These are phyloP conservation scores for Oxytropis ochrocephala DNA, from an alignment of 306 rosid species.

Conservation along the genomic window DNA sequence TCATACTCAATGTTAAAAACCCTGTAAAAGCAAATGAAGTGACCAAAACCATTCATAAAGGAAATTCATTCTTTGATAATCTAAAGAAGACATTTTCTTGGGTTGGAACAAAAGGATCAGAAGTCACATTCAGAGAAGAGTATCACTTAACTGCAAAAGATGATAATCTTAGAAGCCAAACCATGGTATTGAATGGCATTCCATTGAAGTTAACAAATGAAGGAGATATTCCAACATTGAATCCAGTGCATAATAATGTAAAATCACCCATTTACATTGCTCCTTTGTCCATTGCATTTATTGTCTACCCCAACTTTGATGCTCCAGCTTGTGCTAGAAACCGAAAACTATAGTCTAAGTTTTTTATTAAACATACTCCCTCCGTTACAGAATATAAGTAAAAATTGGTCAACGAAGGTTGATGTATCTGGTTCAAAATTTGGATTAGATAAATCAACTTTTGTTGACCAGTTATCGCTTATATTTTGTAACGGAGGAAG, in stretches of 20 bases:
- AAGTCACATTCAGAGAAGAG: slow-evolving; percentile 63
- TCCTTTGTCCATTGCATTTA: slow-evolving; percentile 47
- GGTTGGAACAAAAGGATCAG: slow-evolving; percentile 76
- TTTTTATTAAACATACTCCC: neutral
- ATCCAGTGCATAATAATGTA: slow-evolving; percentile 42
- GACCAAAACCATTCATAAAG: slow-evolving; percentile 21
- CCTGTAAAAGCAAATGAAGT: slow-evolving; percentile 15
- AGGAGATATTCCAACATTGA: slow-evolving; percentile 57
- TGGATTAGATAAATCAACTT: too few species aligned
- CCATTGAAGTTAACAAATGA: slow-evolving; percentile 57
- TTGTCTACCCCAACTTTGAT: slow-evolving; percentile 47
- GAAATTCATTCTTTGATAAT: slow-evolving; percentile 25
- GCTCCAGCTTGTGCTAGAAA: slow-evolving; percentile 34
- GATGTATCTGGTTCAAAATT: too few species aligned
- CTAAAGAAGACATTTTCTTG: slow-evolving; percentile 71
- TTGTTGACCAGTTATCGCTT: too few species aligned
- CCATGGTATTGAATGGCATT: slow-evolving; percentile 65
- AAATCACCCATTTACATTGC: slow-evolving; percentile 38
- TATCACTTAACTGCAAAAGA: slow-evolving; percentile 70
- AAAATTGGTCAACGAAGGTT: too few species aligned
- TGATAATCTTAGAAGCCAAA: slow-evolving; percentile 54
- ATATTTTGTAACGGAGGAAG: too few species aligned
- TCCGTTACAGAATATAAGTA: too few species aligned
- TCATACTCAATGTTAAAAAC: slow-evolving; percentile 37
- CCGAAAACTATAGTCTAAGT: slow-evolving; percentile 12